phyloP scores from a whole-genome alignment of 2,329 filamentous ascomycete species.

The Penicillium nordicum region DNA sequence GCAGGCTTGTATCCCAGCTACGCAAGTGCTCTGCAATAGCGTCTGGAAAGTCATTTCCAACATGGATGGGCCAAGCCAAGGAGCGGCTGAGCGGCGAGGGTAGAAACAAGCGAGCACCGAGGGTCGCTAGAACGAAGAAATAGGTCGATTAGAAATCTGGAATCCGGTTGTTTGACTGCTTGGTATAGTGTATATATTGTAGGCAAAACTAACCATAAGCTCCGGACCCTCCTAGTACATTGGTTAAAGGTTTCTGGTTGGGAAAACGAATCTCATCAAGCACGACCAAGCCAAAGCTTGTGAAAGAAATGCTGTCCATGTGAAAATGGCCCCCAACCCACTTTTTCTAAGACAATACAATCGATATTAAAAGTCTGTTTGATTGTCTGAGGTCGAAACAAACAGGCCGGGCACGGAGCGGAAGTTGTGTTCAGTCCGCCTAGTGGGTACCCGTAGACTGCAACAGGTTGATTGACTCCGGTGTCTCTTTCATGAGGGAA shows the following conservation, averaged over 20 bases:
- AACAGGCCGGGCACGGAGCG: too few species aligned
- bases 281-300: conserved; percentile 35
- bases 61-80: conserved; percentile 24
- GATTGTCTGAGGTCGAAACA: background rate
- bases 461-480: too few species aligned
- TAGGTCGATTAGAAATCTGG: background rate
- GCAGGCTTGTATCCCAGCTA: conserved; percentile 17
- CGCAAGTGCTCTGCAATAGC: conserved; percentile 8
- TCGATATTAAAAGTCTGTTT: background rate
- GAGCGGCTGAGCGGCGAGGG: conserved; percentile 11
- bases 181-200: background rate
- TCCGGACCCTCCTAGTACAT: conserved; percentile 35
- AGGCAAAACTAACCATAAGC: conserved; percentile 23
- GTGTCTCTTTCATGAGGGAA: too few species aligned
- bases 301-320: conserved; percentile 23
- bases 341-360: background rate
- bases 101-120: conserved; percentile 29
- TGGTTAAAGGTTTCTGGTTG: conserved; percentile 17
- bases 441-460: too few species aligned
- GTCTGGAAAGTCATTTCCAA: conserved; percentile 26
- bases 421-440: too few species aligned
- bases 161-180: background rate
- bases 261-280: conserved; percentile 36
- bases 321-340: background rate
- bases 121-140: conserved; percentile 14